Conservation (phyloP, 2,329 filamentous ascomycete species). For the Trichocomaceae sp. region DNA sequence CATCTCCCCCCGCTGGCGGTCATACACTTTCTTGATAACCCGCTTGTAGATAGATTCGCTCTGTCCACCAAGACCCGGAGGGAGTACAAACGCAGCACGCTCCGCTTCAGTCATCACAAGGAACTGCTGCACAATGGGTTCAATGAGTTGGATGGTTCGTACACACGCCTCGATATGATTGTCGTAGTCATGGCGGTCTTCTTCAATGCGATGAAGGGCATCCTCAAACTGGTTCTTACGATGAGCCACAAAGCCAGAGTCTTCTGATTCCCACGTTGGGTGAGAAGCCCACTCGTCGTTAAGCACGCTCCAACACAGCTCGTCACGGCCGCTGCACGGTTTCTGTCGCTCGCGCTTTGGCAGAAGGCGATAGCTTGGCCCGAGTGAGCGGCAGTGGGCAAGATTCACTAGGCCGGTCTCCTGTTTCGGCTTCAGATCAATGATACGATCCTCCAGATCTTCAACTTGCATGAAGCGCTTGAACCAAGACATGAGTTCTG, state of each 20-base stretch:
- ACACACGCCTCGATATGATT: conserved; percentile 95
- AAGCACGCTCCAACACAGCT: conserved; percentile 84
- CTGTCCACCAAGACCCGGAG: conserved; percentile 77
- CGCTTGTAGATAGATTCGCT: conserved; percentile 96
- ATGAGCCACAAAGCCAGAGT: conserved; percentile 95
- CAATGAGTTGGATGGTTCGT: conserved; percentile 90
- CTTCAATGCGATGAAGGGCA: conserved; percentile 88
- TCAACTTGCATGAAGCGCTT: conserved; percentile 70
- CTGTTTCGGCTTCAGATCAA: conserved; percentile 70
- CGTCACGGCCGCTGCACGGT: conserved; percentile 86
- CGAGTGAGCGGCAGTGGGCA: conserved; percentile 90
- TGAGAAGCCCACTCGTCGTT: conserved; percentile 99
- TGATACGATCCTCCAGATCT: conserved; percentile 66
- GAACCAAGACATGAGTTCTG: conserved; percentile 84
- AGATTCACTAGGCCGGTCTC: conserved; percentile 76
- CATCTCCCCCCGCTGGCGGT: conserved; percentile 70
- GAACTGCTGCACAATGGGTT: conserved; percentile 88
- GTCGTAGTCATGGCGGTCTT: conserved; percentile 97
- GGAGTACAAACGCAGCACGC: conserved; percentile 68
- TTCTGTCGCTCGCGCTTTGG: conserved; percentile 87
- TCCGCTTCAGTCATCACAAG: conserved; percentile 69
- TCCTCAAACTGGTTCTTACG: conserved; percentile 95
- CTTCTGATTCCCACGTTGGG: conserved; percentile 96
- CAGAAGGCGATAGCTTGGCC: conserved; percentile 87
- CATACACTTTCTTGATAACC: conserved; percentile 96